phyloP scores from a whole-genome alignment of 2,329 filamentous ascomycete species.

The Zasmidium angulare region DNA sequence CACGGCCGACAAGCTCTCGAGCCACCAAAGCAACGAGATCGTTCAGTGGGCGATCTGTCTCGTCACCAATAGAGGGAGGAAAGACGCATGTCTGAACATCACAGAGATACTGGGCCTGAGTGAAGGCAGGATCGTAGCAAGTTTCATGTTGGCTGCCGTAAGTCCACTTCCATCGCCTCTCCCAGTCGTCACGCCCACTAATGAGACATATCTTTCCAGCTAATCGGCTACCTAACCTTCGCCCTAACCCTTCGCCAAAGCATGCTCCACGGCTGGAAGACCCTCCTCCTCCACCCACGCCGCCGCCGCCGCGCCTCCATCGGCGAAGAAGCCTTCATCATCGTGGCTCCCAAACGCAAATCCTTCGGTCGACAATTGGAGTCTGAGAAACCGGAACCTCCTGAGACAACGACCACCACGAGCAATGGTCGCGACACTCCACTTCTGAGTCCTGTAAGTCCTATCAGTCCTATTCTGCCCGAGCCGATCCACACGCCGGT shows the following conservation, averaged over 20 bases:
- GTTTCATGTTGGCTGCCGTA: constrained; percentile 66
- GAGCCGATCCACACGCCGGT: no score
- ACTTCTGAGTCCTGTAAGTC: not conserved
- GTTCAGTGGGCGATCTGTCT: constrained; percentile 67
- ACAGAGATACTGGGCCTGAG: constrained; percentile 55
- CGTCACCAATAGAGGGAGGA: constrained; percentile 55
- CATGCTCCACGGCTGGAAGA: constrained; percentile 74
- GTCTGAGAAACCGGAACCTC: constrained; percentile 8
- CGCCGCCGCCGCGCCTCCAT: constrained; percentile 8
- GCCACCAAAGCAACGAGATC: constrained; percentile 50
- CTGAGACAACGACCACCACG: not conserved
- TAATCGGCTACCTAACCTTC: constrained; percentile 77
- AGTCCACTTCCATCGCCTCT: not conserved
- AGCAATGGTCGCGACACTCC: not conserved
- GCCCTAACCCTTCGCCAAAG: constrained; percentile 72
- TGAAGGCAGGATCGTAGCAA: constrained; percentile 68
- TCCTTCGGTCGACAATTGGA: constrained; percentile 17
- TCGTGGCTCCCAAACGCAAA: constrained; percentile 17
- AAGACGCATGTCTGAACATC: constrained; percentile 59
- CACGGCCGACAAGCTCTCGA: constrained; percentile 55
- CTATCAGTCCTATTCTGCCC: not conserved
- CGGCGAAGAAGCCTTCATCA: constrained; percentile 16
- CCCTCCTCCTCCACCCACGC: constrained; percentile 46
- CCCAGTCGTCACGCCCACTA: not conserved
- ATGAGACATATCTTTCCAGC: constrained; percentile 44